A percentile compares a stretch with the other conserved stretches of the same genome.
phyloP scores from a whole-genome alignment of 169 alveolate species.

The Neospora caninum region DNA sequence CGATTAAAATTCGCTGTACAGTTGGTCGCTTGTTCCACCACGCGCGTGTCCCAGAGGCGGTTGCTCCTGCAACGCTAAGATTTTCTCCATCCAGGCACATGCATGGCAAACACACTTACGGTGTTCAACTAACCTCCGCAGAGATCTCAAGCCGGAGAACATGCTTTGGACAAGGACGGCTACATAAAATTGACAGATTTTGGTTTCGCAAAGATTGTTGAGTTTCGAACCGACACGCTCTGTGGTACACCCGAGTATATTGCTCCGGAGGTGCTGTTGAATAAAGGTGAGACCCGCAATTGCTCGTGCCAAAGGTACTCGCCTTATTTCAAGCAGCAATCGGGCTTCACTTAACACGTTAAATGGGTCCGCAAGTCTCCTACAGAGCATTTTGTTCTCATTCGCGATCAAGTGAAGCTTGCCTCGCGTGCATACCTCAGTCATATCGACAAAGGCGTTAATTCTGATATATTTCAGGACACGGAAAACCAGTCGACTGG shows the following conservation, averaged over 20 bases:
- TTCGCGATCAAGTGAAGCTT: not conserved
- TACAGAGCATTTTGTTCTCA: not conserved
- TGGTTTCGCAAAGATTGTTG: constrained; percentile 99
- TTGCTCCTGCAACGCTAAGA: too few relatives aligned
- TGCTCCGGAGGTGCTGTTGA: constrained; percentile 98
- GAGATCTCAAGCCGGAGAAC: constrained; percentile 97
- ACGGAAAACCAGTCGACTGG: constrained; percentile 99
- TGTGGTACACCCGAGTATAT: constrained; percentile 99
- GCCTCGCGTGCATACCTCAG: too few relatives aligned
- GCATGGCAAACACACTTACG: not conserved
- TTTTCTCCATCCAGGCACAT: too few relatives aligned
- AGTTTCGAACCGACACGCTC: constrained; percentile 93
- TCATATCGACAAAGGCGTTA: too few relatives aligned
- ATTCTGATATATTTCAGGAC: constrained; percentile 75
- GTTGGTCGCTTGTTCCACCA: too few relatives aligned
- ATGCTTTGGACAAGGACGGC: constrained; percentile 96
- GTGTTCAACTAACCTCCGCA: constrained; percentile 54
- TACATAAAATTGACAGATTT: constrained; percentile 98
- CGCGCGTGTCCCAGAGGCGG: too few relatives aligned
- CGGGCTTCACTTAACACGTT: not conserved
- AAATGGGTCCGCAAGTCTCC: not conserved
- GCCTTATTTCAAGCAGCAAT: not conserved
- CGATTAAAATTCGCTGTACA: too few relatives aligned
- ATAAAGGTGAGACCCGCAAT: constrained; percentile 76
- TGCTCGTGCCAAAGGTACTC: not conserved